These are phyloP conservation scores for Hemileccinum impolitum DNA, from an alignment of 768 basidiomycete species.

Conservation along the genomic window DNA sequence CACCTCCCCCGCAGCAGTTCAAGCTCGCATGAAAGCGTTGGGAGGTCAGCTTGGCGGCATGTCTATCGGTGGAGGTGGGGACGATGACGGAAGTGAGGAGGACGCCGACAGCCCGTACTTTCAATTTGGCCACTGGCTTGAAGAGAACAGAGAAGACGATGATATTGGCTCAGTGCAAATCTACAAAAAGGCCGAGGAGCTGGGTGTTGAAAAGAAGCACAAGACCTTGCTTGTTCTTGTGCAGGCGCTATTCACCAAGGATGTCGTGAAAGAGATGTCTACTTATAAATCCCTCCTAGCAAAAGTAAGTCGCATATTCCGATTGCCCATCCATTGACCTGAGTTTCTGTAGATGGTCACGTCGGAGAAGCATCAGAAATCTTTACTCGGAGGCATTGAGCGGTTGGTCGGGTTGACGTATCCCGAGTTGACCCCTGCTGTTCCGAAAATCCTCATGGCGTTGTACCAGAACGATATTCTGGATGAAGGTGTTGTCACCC, in stretches of 20 bases:
- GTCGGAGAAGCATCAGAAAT: conserved; percentile 94
- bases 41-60: conserved; percentile 55
- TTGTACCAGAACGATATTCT: conserved; percentile 91
- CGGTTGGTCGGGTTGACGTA: conserved; percentile 73
- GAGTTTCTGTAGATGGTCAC: conserved; percentile 63
- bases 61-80: conserved; percentile 47
- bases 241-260: conserved; percentile 77
- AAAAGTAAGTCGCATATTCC: conserved; percentile 44
- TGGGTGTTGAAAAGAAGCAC: conserved; percentile 94
- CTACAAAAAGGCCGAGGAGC: conserved; percentile 85
- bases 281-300: conserved; percentile 66
- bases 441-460: conserved; percentile 92
- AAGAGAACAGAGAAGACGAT: conserved; percentile 54
- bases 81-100: conserved; percentile 89
- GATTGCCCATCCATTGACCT: conserved; percentile 1
- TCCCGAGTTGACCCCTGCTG: conserved; percentile 63
- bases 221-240: conserved; percentile 81
- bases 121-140: conserved; percentile 80
- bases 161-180: conserved; percentile 52
- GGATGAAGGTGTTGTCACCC: conserved; percentile 84
- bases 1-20: conserved; percentile 85
- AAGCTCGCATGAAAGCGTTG: conserved; percentile 72
- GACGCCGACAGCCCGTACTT: conserved; percentile 84
- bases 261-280: conserved; percentile 62
- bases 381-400: conserved; percentile 90